Evolutionary conservation across 192 early-diverging fungal genomes (phyloP), one percentile per base, ranked within the genome.

Genomic region (Geosiphon pyriformis): DNA sequence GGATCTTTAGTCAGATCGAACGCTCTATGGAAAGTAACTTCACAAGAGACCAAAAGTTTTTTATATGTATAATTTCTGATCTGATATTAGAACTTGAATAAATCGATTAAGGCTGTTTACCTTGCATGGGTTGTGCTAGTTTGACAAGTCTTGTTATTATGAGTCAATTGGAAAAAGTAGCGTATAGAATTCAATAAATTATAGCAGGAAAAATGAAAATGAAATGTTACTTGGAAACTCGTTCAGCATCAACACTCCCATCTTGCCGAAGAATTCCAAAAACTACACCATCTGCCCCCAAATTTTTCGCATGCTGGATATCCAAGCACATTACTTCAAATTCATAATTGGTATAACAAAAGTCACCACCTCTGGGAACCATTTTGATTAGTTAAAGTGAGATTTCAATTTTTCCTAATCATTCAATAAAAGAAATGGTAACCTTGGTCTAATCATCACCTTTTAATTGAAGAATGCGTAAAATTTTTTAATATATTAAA

Each of bases 11-110:
- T 70, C 70, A 88, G 74, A 55, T 89, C 87, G 64, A 89, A 89
- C 2, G 87, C 87, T 33, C 87, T 72, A 64, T 89, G 87, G 54
- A 87, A 89, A 8, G 86, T 88, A 1, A 89, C 86, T 74, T 46
- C 26, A 23, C 23, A 22, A 4, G 17, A 29, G 25, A 53, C 15
- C 30, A 26, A 12, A 25, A 29, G 23, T 37, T n/a, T 51, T 29
- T 10, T 1, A 29, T 46, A 30, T 30, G 4, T 15, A n/a, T 23
- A 61, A 18, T 33, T n/a, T n/a, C n/a, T n/a, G n/a, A n/a, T n/a
- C n/a, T n/a, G n/a, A n/a, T n/a, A n/a, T n/a, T n/a, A n/a, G n/a
- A n/a, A n/a, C n/a, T n/a, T n/a, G n/a, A n/a, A n/a, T n/a, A n/a
- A 2, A 34, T 27, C 31, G 1, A 31, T 15, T 42, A 7, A 0